phyloP scores from a whole-genome alignment of 2,329 filamentous ascomycete genomes.

The Hypoxylon sp. region DNA sequence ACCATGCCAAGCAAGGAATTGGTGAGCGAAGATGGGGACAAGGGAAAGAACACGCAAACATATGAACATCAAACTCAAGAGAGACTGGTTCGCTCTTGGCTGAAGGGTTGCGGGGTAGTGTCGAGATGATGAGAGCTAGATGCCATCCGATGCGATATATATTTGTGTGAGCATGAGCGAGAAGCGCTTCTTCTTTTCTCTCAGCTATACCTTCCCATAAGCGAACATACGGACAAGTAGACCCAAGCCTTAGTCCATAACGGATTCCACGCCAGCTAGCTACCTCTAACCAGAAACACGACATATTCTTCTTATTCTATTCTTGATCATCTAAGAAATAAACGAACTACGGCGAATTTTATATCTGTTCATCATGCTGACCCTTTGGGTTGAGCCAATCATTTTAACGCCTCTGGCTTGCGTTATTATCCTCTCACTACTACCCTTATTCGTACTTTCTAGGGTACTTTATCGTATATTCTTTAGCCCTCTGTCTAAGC shows the following conservation, averaged over 20 bases:
- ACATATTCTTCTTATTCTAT: background rate
- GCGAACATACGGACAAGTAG: background rate
- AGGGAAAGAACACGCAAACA: background rate
- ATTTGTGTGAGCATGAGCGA: background rate
- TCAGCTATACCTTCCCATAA: background rate
- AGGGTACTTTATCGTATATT: slow-evolving; percentile 9
- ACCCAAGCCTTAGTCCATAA: background rate
- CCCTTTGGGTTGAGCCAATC: slow-evolving; percentile 1
- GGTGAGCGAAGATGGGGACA: background rate
- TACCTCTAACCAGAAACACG: background rate
- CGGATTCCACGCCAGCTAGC: background rate
- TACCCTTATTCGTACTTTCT: background rate
- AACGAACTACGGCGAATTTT: background rate
- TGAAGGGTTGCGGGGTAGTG: background rate
- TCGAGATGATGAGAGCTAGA: background rate
- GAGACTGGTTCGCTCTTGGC: background rate
- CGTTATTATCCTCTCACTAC: background rate
- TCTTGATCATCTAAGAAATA: background rate
- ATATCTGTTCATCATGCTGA: background rate
- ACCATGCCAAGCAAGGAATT: background rate
- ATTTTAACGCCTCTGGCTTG: background rate
- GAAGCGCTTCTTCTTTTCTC: background rate
- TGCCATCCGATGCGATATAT: background rate
- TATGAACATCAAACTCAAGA: background rate
- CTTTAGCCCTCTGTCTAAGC: slow-evolving; percentile 12